These are phyloP conservation scores for Chara braunii DNA, from an alignment of 139 green algal species.

Conservation along the genomic window DNA sequence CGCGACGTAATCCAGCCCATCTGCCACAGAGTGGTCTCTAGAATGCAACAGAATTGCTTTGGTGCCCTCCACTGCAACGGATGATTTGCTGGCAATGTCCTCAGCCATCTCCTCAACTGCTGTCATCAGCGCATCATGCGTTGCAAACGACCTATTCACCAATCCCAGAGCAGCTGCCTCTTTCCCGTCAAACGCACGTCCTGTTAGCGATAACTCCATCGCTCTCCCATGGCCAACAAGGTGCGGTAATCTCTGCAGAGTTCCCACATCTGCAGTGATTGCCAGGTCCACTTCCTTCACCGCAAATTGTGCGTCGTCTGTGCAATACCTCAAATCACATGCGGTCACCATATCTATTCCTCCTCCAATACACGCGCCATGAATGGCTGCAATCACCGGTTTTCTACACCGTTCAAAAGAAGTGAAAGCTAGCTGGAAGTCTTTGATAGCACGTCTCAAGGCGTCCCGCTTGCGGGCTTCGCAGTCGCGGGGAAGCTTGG, in stretches of 20 bases:
- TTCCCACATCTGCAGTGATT: slow-evolving; percentile 81
- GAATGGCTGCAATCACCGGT: slow-evolving; percentile 53
- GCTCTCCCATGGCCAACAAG: slow-evolving; percentile 72
- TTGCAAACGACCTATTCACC: slow-evolving; percentile 13
- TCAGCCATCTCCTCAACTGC: slow-evolving; percentile 7
- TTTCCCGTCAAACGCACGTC: slow-evolving; percentile 27
- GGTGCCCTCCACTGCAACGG: slow-evolving; percentile 54
- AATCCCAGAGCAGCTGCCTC: slow-evolving; percentile 36
- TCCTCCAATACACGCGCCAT: slow-evolving; percentile 73
- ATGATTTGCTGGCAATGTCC: slow-evolving; percentile 23
- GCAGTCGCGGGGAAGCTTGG: neutral
- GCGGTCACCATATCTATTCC: slow-evolving; percentile 78
- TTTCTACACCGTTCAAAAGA: slow-evolving; percentile 54
- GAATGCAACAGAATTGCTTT: slow-evolving; percentile 59
- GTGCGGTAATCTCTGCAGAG: slow-evolving; percentile 71
- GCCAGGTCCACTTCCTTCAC: slow-evolving; percentile 91
- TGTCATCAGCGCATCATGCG: neutral
- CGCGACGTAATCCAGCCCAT: slow-evolving; percentile 60
- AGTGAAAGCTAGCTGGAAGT: slow-evolving; percentile 47
- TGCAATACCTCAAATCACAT: slow-evolving; percentile 71
- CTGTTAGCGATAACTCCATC: slow-evolving; percentile 71
- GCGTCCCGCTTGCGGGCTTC: neutral
- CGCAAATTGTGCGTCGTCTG: slow-evolving; percentile 59
- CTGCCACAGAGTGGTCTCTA: slow-evolving; percentile 43
- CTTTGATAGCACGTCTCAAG: slow-evolving; percentile 28